Base-by-base conservation (phyloP, 257 asterid species). In the Scutellaria baicalensis region DNA sequence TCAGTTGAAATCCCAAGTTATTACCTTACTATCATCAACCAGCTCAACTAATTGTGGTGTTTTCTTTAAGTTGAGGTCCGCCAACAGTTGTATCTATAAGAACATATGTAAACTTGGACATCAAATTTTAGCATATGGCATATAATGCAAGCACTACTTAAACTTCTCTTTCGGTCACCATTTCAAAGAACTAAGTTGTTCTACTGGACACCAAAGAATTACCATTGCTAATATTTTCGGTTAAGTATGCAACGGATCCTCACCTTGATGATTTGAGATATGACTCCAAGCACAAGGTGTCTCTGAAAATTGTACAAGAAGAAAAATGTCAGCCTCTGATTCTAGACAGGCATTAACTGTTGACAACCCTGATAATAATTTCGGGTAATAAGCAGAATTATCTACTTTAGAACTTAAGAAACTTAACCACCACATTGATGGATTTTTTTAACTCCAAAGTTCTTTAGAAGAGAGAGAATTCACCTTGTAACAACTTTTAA, bases 211-310 rank as follows among this genome's bases (percentile, higher is more conserved):
- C 14, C 62, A 23, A 20, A 21, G 7, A 68, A 55, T 67, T 39
- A 44, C 51, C 23, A 42, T 52, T 67, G 60, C 35, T n/a, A 42
- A 63, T 45, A 70, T 70, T 66, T 40, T 60, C n/a, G 12, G 36
- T 49, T 16, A 58, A 55, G 59, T 51, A 76, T 57, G 67, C 33
- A 70, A 54, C 16, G 14, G 21, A 71, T 62, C 14, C 80, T 79
- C 74, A 93, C 98, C 98, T 93, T 93, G 88, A 93, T 93, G 63
- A 93, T 90, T 76, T 93, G 98, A 60, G 98, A 93, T 80, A 93
- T 90, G 75, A 93, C 80, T 69, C 98, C 98, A 57, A 93, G 98
- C 75, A 93, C 98, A 79, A 93, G 97, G 77, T 93, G 98, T 76
- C 97, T 89, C 99, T 94, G 96, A 77, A 79, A 84, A 76, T 61